A percentile compares a stretch with the other conserved stretches of the same genome.
Conservation (phyloP, 169 alveolate species). For the Perkinsus olseni region DNA sequence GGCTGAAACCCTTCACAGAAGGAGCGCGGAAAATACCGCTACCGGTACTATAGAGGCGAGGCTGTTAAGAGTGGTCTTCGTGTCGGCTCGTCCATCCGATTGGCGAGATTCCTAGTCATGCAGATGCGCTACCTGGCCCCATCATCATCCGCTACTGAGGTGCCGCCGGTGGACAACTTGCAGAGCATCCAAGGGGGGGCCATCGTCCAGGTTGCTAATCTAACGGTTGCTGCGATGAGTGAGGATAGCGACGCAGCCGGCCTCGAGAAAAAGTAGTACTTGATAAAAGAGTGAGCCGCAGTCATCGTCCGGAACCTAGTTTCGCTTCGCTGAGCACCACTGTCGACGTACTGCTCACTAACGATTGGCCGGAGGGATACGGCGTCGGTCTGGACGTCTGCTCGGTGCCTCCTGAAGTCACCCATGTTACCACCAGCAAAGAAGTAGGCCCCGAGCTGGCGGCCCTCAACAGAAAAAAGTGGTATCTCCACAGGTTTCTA, state of each 20-base stretch:
- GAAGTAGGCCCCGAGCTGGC: not conserved
- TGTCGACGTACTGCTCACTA: not conserved
- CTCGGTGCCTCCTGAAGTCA: not conserved
- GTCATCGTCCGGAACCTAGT: not conserved
- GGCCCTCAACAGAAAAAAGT: too few relatives aligned
- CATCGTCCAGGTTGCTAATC: not conserved
- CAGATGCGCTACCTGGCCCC: not conserved
- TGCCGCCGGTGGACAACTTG: not conserved
- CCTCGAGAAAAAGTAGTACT: not conserved
- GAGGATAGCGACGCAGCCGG: not conserved
- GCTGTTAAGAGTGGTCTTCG: too few relatives aligned
- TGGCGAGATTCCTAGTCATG: too few relatives aligned
- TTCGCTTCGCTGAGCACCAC: not conserved
- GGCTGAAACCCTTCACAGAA: not conserved
- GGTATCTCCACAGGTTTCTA: not conserved
- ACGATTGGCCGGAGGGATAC: not conserved
- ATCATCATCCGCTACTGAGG: not conserved
- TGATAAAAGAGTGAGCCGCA: not conserved
- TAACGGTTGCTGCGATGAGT: not conserved
- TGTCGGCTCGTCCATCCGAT: too few relatives aligned
- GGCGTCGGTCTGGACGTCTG: not conserved
- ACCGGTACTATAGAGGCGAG: not conserved
- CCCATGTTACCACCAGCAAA: not conserved
- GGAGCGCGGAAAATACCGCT: not conserved
- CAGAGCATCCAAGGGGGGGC: not conserved